Conservation (phyloP, 2,329 filamentous ascomycete species). For the Metarhizium rileyi region DNA sequence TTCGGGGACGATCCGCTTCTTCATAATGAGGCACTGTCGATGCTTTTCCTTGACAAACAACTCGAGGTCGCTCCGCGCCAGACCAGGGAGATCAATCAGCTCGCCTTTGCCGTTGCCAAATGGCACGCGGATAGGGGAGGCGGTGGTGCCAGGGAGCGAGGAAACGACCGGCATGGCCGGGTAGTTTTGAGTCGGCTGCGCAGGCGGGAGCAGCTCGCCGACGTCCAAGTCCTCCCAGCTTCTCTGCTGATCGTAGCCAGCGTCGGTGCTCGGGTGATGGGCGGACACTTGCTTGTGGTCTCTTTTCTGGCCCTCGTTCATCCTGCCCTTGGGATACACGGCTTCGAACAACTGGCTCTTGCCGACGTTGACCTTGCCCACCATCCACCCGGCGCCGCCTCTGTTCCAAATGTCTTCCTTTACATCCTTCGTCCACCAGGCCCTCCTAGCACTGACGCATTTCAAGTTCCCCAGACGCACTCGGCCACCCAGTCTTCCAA, state of each 20-base stretch:
- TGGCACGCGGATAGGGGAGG: constrained; percentile 85
- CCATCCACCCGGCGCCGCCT: constrained; percentile 86
- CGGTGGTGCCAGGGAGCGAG: constrained; percentile 82
- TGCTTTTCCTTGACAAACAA: constrained; percentile 58
- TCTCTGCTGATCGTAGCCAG: constrained; percentile 7
- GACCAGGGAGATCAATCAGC: constrained; percentile 82
- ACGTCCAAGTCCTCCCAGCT: constrained; percentile 24
- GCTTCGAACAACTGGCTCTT: constrained; percentile 87
- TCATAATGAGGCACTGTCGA: constrained; percentile 67
- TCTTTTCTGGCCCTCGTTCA: constrained; percentile 22
- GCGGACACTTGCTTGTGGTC: constrained; percentile 9
- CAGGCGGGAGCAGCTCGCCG: constrained; percentile 61
- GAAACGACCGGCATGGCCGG: constrained; percentile 83
- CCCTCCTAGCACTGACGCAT: constrained; percentile 75
- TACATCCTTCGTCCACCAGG: constrained; percentile 84
- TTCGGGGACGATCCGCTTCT: constrained; percentile 59
- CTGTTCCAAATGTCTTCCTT: constrained; percentile 78
- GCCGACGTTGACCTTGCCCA: constrained; percentile 96
- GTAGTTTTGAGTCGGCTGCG: constrained; percentile 61
- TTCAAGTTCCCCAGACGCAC: constrained; percentile 81
- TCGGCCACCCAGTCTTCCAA: constrained; percentile 57
- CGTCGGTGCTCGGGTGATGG: constrained; percentile 8
- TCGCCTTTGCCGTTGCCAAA: constrained; percentile 83
- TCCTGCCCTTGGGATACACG: constrained; percentile 70
- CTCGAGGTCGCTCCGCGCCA: constrained; percentile 66